Conservation (phyloP, 2,329 filamentous ascomycete genomes). For the Pseudogymnoascus sp. region DNA sequence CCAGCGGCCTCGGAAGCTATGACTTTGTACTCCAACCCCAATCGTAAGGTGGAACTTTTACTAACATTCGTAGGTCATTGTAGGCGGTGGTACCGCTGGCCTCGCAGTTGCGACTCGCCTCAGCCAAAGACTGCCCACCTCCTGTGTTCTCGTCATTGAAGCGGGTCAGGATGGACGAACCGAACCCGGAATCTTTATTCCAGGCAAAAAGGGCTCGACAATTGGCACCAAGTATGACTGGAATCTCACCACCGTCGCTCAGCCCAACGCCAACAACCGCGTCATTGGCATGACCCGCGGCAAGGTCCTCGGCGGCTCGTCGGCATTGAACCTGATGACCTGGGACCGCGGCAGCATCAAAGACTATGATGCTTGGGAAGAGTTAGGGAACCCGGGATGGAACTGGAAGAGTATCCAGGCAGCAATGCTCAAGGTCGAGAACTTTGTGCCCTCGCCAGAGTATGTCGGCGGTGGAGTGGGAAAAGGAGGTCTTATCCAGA, state of each 20-base stretch:
- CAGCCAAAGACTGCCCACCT: background rate
- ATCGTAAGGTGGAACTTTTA: background rate
- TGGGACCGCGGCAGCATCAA: constrained; percentile 19
- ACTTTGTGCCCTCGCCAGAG: constrained; percentile 13
- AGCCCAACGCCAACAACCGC: constrained; percentile 16
- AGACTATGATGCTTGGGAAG: constrained; percentile 36
- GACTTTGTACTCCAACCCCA: background rate
- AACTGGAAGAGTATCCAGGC: constrained; percentile 25
- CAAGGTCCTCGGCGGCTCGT: constrained; percentile 31
- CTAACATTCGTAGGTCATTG: background rate
- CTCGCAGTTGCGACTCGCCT: background rate
- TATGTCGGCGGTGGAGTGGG: constrained; percentile 15
- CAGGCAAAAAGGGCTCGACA: background rate
- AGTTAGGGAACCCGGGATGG: constrained; percentile 37
- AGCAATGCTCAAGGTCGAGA: constrained; percentile 15
- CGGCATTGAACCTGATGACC: constrained; percentile 28
- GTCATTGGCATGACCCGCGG: constrained; percentile 28
- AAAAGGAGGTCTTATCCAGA: constrained; percentile 7
- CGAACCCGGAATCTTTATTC: background rate
- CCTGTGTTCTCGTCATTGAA: constrained; percentile 1
- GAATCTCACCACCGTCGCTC: background rate
- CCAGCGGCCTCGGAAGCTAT: background rate
- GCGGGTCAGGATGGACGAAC: background rate
- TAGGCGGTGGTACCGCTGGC: constrained; percentile 1
- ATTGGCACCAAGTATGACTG: constrained; percentile 5